These are phyloP conservation scores for Sclerotinia sclerotiorum DNA, from an alignment of 2,329 filamentous ascomycete genomes.

Conservation along the genomic window DNA sequence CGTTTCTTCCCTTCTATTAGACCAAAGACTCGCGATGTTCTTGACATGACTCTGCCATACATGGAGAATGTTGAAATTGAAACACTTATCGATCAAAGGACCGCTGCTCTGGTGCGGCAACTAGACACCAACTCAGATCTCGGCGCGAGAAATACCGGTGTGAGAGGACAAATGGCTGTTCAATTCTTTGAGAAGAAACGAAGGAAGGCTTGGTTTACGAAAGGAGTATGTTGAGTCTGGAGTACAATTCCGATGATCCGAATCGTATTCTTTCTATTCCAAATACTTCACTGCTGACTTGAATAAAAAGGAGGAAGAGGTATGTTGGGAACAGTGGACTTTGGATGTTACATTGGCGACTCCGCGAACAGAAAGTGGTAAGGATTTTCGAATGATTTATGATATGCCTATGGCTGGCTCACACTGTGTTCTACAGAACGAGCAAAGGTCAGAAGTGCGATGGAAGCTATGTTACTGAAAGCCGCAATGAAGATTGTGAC, in stretches of 20 bases:
- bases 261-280: constrained; percentile 6
- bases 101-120: constrained; percentile 74
- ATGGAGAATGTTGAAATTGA: constrained; percentile 89
- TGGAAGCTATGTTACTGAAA: constrained; percentile 85
- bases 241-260: constrained; percentile 17
- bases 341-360: constrained; percentile 91
- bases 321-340: constrained; percentile 93
- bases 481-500: constrained; percentile 88
- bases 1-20: constrained; percentile 88
- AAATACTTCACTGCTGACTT: constrained; percentile 13
- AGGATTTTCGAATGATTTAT: constrained; percentile 37
- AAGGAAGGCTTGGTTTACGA: constrained; percentile 76
- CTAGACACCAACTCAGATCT: constrained; percentile 60
- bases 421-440: constrained; percentile 57
- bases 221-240: constrained; percentile 58
- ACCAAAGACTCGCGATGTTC: constrained; percentile 81
- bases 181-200: constrained; percentile 95
- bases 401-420: constrained; percentile 21
- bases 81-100: constrained; percentile 87
- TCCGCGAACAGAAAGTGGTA: constrained; percentile 84
- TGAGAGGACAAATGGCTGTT: constrained; percentile 76
- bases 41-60: constrained; percentile 85
- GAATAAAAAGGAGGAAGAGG: constrained; percentile 22
- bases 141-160: constrained; percentile 50
- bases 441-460: constrained; percentile 82